Percentiles rank a stretch among this genome's conserved stretches.
Evolutionary conservation across 1,284 basidiomycete genomes (phyloP).

Genomic region (Fomitopsis schrenkii): DNA sequence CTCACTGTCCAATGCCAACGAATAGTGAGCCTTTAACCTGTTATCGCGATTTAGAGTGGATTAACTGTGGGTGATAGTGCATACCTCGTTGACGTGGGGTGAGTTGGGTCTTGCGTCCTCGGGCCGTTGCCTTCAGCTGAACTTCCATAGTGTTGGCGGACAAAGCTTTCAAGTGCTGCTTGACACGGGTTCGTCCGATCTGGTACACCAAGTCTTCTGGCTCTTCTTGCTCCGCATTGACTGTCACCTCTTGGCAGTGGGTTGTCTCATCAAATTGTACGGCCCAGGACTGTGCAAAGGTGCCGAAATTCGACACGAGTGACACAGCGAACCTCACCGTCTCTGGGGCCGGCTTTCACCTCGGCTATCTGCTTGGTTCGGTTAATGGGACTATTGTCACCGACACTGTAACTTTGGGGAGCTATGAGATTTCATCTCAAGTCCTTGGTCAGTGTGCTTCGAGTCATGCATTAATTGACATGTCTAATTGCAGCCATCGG

Average conservation of each 20-base stretch:
- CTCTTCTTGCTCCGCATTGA: not conserved
- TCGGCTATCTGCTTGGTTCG: conserved; percentile 44
- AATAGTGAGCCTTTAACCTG: conserved; percentile 29
- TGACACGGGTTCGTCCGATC: conserved; percentile 55
- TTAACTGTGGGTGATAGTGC: conserved; percentile 25
- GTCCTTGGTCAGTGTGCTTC: conserved; percentile 32
- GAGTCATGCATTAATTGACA: not conserved
- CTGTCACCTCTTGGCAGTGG: conserved; percentile 25
- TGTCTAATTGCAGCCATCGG: conserved; percentile 3
- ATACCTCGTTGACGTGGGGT: conserved; percentile 38
- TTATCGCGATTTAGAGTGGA: not conserved
- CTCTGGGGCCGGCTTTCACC: conserved; percentile 32
- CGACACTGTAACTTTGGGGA: conserved; percentile 41
- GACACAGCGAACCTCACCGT: conserved; percentile 25
- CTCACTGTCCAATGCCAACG: conserved; percentile 29
- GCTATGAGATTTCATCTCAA: conserved; percentile 37
- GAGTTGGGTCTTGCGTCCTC: conserved; percentile 4
- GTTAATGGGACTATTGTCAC: conserved; percentile 40
- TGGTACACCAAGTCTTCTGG: conserved; percentile 26
- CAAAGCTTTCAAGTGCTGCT: conserved; percentile 51
- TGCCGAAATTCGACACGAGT: conserved; percentile 29
- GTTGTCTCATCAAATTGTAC: conserved; percentile 33
- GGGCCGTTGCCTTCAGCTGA: conserved; percentile 1
- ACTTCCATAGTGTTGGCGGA: conserved; percentile 32
- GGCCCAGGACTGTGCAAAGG: conserved; percentile 26